Conservation (phyloP, 805 yeast genomes). For the Pichia manshurica region DNA sequence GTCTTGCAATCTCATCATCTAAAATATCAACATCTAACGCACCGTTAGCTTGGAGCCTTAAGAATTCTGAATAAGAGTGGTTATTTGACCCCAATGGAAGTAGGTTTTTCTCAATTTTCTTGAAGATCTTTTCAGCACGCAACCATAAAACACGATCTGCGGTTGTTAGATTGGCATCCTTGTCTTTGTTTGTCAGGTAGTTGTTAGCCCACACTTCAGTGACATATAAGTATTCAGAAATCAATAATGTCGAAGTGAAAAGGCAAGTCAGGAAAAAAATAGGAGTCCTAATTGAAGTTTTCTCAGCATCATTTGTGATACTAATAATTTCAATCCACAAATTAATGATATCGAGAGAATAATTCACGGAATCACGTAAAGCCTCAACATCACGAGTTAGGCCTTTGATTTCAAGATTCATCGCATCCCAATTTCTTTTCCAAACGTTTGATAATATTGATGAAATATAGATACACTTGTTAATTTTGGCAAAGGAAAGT, state of each 20-base stretch:
- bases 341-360: slow-evolving; percentile 53
- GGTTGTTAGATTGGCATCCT: slow-evolving; percentile 22
- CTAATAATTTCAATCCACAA: slow-evolving; percentile 72
- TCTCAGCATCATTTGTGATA: slow-evolving; percentile 56
- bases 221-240: slow-evolving; percentile 55
- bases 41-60: slow-evolving; percentile 54
- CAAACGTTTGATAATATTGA: slow-evolving; percentile 57
- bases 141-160: slow-evolving; percentile 61
- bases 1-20: slow-evolving; percentile 46
- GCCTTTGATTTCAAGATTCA: slow-evolving; percentile 48
- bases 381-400: slow-evolving; percentile 54
- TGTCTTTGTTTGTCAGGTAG: slow-evolving; percentile 25
- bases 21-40: slow-evolving; percentile 46
- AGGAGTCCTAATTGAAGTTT: slow-evolving; percentile 67
- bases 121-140: slow-evolving; percentile 52
- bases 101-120: slow-evolving; percentile 54
- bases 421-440: slow-evolving; percentile 60
- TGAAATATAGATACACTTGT: slow-evolving; percentile 55
- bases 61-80: slow-evolving; percentile 52
- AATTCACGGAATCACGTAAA: slow-evolving; percentile 54
- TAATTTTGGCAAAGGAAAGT: slow-evolving; percentile 59
- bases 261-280: slow-evolving; percentile 69
- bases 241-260: slow-evolving; percentile 54
- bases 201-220: slow-evolving; percentile 49
- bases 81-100: slow-evolving; percentile 46